phyloP scores from a whole-genome alignment of 495 filamentous ascomycete species.

The Geopyxis carbonaria region DNA sequence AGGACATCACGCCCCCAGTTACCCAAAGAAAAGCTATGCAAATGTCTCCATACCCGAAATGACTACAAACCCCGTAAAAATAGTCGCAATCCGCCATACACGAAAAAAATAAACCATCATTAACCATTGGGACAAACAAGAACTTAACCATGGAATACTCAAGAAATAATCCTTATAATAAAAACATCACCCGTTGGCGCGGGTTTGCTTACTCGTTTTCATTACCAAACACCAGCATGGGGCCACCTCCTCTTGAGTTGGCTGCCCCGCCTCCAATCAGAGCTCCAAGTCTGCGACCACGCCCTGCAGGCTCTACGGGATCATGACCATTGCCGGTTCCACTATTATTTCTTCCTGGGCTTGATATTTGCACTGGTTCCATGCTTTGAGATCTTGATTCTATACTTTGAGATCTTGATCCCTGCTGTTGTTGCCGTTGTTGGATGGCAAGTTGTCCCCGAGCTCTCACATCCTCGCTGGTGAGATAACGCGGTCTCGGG shows the following conservation, averaged over 20 bases:
- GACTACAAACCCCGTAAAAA: too few relatives aligned
- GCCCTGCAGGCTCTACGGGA: background rate
- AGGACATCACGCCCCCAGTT: too few relatives aligned
- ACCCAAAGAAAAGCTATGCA: too few relatives aligned
- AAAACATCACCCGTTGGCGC: too few relatives aligned
- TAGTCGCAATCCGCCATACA: too few relatives aligned
- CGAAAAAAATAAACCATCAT: too few relatives aligned
- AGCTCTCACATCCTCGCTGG: conserved; percentile 16
- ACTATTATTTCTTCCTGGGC: background rate
- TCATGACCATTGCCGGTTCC: background rate
- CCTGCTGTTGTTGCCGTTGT: conserved; percentile 8
- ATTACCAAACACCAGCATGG: conserved; percentile 20
- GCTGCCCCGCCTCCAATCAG: conserved; percentile 14
- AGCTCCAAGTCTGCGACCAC: conserved; percentile 14
- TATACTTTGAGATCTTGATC: conserved; percentile 2
- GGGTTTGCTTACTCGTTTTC: conserved; percentile 16
- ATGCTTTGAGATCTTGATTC: background rate
- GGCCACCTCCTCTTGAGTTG: conserved; percentile 11
- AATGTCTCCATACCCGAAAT: too few relatives aligned
- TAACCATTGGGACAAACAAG: too few relatives aligned
- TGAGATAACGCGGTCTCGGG: conserved; percentile 13
- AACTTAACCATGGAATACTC: too few relatives aligned
- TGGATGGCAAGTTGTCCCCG: conserved; percentile 12
- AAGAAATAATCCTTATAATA: too few relatives aligned
- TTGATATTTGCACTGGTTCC: conserved; percentile 7